Percentiles rank a stretch among this genome's conserved stretches.
Conservation (phyloP, 768 basidiomycete species). For the Lentinula edodes region DNA sequence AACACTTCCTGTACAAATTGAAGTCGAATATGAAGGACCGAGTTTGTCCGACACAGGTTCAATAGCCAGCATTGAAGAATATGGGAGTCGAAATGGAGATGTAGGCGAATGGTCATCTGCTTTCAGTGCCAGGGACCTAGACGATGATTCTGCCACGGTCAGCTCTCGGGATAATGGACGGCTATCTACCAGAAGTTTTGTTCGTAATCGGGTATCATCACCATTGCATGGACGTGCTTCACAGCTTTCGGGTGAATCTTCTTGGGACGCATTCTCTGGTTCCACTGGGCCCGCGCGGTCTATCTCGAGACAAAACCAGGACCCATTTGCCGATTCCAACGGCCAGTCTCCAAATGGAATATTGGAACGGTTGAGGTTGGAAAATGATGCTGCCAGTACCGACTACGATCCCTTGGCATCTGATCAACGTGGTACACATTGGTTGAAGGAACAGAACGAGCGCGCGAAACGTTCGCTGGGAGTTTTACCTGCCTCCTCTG, state of each 20-base stretch:
- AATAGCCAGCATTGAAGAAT: constrained; percentile 73
- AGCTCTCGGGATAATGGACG: constrained; percentile 56
- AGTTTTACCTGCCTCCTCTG: constrained; percentile 50
- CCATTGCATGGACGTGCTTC: constrained; percentile 3
- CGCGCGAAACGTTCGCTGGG: constrained; percentile 60
- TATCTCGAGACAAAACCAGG: constrained; percentile 8
- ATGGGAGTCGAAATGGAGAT: constrained; percentile 44
- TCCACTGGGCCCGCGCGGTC: constrained; percentile 2
- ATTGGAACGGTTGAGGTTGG: constrained; percentile 54
- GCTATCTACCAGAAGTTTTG: neutral
- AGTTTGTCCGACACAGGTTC: constrained; percentile 88
- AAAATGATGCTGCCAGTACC: constrained; percentile 37
- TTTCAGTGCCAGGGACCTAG: constrained; percentile 40
- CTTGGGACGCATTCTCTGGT: constrained; percentile 14
- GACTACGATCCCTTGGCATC: constrained; percentile 42
- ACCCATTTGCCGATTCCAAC: constrained; percentile 25
- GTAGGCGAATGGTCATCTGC: constrained; percentile 50
- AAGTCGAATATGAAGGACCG: constrained; percentile 87
- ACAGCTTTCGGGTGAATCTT: constrained; percentile 11
- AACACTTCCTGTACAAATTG: constrained; percentile 69
- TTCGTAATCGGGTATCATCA: neutral
- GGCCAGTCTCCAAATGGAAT: constrained; percentile 32
- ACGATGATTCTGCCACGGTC: constrained; percentile 73
- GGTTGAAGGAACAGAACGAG: constrained; percentile 79
- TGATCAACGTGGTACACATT: constrained; percentile 67